Evolutionary conservation across 2,329 filamentous ascomycete genomes (phyloP), one percentile per base, ranked within the genome.

Genomic region (Colletotrichum cordylinicola): DNA sequence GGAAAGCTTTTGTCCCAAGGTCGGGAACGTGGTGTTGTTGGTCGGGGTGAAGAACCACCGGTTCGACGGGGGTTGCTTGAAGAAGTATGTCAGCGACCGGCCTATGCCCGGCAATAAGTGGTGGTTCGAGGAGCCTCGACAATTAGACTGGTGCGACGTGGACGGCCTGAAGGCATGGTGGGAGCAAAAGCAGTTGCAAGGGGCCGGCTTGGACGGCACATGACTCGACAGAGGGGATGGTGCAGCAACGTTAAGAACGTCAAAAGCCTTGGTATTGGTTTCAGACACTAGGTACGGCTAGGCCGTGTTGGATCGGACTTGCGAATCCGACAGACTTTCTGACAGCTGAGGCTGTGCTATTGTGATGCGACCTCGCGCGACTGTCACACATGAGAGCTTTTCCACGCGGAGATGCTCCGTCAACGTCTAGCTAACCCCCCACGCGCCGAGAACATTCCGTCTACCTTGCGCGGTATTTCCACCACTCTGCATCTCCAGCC

Each of bases 21-120:
- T 90, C 0, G 90, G 90, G 4, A 88, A 86, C 67, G 87, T 87
- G 0, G 87, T 91, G 2, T 77, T 92, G 6, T 81, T 92, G 1
- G 84, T 88, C 0, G 90, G 90, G 0, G 89, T 91, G 3, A 92
- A 91, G 82, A 92, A 91, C 37, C 90, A 92, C 66, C 81, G 85
- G 2, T 91, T 89, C 72, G 90, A 91, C 18, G 86, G 85, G 1
- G 86, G 86, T 0, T 86, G 85, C 37, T 74, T 87, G 66, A 87
- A 87, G 78, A 87, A 87, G 78, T 87, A 87, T 64, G 84, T 82
- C 16, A 87, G 86, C 74, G 86, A 87, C 74, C 78, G 77, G 37
- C 80, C 80, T 5, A 58, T 37, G 21, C 64, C 70, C 4, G 87
- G 85, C 2, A 84, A 75, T 6, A 80, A 76, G 15, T 91, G 90